Percentiles rank a stretch among this genome's conserved stretches.
These are phyloP conservation scores for Tagetes erecta DNA, from an alignment of 129 eudicot genomes.

Conservation along the genomic window DNA sequence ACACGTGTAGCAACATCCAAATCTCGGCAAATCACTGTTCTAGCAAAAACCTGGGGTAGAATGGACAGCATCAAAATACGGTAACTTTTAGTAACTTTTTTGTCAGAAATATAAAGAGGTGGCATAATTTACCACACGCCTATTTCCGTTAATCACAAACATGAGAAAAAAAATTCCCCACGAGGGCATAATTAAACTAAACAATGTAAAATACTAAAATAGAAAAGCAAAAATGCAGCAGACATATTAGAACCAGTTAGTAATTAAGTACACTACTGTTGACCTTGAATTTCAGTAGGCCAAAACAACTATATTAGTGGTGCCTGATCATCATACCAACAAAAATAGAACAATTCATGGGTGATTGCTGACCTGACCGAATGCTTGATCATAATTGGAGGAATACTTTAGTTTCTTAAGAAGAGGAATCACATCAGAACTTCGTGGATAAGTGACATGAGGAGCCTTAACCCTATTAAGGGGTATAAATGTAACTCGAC, in stretches of 20 bases:
- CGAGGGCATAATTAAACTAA: background rate
- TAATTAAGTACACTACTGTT: background rate
- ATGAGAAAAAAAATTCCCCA: background rate
- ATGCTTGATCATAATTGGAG: conserved; percentile 53
- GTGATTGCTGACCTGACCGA: conserved; percentile 66
- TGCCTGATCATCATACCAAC: too few species aligned
- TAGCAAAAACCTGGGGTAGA: conserved; percentile 71
- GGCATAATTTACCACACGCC: background rate
- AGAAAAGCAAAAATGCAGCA: too few species aligned
- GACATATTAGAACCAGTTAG: too few species aligned
- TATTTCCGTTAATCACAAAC: background rate
- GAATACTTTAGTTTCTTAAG: conserved; percentile 67
- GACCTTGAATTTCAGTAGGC: background rate
- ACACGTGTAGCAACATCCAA: conserved; percentile 95
- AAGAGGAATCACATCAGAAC: conserved; percentile 83
- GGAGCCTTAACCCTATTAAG: conserved; percentile 90
- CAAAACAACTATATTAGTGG: background rate
- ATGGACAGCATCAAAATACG: conserved; percentile 1
- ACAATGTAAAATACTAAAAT: background rate
- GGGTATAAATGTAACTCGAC: conserved; percentile 97
- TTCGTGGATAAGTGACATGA: conserved; percentile 71
- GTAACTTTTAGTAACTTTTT: background rate
- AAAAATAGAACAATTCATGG: background rate
- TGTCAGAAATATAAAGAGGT: background rate
- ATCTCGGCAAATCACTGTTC: conserved; percentile 92